A percentile compares a stretch with the other conserved stretches of the same genome.
Evolutionary conservation across 2,329 filamentous ascomycete species (phyloP).

Genomic region (Falciphora oryzae): DNA sequence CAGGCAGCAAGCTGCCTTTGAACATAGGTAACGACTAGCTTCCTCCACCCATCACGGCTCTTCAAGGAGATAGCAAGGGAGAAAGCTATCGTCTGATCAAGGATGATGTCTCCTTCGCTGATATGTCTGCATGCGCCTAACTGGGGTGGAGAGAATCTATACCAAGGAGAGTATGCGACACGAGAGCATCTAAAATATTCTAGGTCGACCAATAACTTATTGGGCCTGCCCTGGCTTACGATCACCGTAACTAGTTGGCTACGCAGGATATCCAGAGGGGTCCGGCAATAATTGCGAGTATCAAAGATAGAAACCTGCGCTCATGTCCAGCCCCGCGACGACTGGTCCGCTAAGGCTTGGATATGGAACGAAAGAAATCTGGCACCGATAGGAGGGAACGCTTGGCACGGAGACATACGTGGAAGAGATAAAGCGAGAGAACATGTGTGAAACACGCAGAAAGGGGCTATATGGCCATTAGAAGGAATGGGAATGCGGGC

Average conservation of each 20-base stretch:
- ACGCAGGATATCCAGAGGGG: no score
- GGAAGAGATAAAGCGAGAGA: background rate
- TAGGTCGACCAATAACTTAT: no score
- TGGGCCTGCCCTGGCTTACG: no score
- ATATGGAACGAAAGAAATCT: no score
- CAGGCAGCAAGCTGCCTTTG: no score
- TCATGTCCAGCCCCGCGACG: background rate
- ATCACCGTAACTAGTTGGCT: no score
- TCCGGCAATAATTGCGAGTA: no score
- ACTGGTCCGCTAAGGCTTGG: background rate
- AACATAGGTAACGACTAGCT: no score
- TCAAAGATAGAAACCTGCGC: background rate
- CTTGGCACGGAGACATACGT: no score
- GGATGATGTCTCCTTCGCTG: no score
- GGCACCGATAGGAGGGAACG: no score
- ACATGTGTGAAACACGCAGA: background rate
- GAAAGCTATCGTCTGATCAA: background rate
- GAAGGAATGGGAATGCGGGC: background rate
- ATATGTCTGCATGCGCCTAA: background rate
- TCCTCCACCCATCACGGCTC: no score
- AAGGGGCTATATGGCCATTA: background rate
- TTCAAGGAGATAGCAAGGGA: background rate
- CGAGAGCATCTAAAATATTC: background rate
- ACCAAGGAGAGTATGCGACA: background rate
- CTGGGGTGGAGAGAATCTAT: background rate